Conservation (phyloP, 140 eudicot genomes). For the Erigeron philadelphicus region DNA sequence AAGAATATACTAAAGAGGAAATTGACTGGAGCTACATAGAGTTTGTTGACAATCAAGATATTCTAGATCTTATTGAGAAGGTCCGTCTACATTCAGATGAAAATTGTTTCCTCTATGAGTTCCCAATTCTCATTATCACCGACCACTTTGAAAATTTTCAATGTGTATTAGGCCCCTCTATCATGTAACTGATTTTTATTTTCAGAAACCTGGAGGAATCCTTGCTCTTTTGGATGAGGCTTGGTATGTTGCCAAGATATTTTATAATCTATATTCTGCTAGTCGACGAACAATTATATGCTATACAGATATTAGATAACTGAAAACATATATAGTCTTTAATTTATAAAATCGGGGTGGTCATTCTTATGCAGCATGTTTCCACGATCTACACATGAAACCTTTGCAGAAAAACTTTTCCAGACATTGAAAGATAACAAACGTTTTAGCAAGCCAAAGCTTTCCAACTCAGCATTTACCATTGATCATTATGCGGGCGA, state of each 20-base stretch:
- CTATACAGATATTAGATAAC: slow-evolving; percentile 1
- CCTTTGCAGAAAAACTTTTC: slow-evolving; percentile 86
- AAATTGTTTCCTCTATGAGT: not conserved
- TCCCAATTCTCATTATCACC: slow-evolving; percentile 9
- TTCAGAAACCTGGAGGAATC: slow-evolving; percentile 97
- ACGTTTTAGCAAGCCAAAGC: slow-evolving; percentile 81
- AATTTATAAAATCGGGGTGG: slow-evolving; percentile 12
- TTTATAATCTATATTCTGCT: not conserved
- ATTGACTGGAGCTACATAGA: slow-evolving; percentile 98
- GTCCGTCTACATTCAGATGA: slow-evolving; percentile 26
- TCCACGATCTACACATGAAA: slow-evolving; percentile 94
- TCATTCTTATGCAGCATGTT: slow-evolving; percentile 59
- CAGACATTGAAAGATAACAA: slow-evolving; percentile 75
- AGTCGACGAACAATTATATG: slow-evolving; percentile 7
- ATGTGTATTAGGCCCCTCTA: slow-evolving; percentile 11
- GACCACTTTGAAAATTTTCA: slow-evolving; percentile 5
- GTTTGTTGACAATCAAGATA: slow-evolving; percentile 88
- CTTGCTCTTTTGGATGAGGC: slow-evolving; percentile 98
- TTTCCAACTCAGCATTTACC: slow-evolving; percentile 73
- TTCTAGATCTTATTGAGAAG: slow-evolving; percentile 96
- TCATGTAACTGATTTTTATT: slow-evolving; percentile 22
- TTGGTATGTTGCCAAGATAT: slow-evolving; percentile 51
- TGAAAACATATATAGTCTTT: not conserved
- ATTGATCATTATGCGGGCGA: slow-evolving; percentile 90
- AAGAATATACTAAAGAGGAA: slow-evolving; percentile 83